A percentile compares a stretch with the other conserved stretches of the same genome.
These are phyloP conservation scores for Penicillium sp. DNA, from an alignment of 2,329 filamentous ascomycete species.

Conservation along the genomic window DNA sequence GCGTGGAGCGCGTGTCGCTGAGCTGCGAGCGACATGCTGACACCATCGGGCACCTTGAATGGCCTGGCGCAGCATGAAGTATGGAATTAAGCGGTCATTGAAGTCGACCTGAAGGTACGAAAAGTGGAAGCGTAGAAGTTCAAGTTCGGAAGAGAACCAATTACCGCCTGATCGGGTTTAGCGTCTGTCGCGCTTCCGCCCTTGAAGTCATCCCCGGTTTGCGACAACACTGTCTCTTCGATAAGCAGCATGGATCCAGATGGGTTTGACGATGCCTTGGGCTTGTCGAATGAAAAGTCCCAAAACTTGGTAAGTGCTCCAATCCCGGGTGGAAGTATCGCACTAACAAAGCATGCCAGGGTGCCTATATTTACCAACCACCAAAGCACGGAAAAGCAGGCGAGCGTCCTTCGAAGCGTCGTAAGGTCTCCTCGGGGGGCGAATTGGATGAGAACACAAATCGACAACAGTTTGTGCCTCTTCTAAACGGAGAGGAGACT, in stretches of 20 bases:
- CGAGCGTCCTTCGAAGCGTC: slow-evolving; percentile 58
- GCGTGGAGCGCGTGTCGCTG: slow-evolving; percentile 29
- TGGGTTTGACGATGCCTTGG: slow-evolving; percentile 26
- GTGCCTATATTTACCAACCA: slow-evolving; percentile 65
- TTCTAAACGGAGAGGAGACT: slow-evolving; percentile 43
- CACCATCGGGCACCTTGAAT: slow-evolving; percentile 47
- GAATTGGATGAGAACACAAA: slow-evolving; percentile 11
- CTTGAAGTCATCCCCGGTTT: slow-evolving; percentile 22
- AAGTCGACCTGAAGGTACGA: slow-evolving; percentile 13
- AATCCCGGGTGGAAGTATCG: neutral
- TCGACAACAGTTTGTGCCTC: slow-evolving; percentile 36
- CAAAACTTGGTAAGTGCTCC: slow-evolving; percentile 30
- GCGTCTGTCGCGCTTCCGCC: slow-evolving; percentile 25
- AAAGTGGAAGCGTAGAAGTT: slow-evolving; percentile 15
- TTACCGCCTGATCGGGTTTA: slow-evolving; percentile 35
- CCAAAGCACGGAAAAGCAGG: slow-evolving; percentile 40
- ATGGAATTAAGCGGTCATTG: slow-evolving; percentile 37
- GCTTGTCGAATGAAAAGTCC: slow-evolving; percentile 29
- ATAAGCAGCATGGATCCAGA: slow-evolving; percentile 21
- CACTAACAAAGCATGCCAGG: slow-evolving; percentile 45
- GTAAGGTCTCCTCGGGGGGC: slow-evolving; percentile 53
- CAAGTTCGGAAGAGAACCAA: slow-evolving; percentile 29
- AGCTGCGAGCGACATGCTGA: slow-evolving; percentile 42
- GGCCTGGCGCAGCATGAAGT: slow-evolving; percentile 48
- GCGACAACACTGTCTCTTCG: slow-evolving; percentile 11